Percentiles rank a stretch among this genome's conserved stretches.
Conservation (phyloP, 164 flowering plant species). For the Chimonanthus praecox region DNA sequence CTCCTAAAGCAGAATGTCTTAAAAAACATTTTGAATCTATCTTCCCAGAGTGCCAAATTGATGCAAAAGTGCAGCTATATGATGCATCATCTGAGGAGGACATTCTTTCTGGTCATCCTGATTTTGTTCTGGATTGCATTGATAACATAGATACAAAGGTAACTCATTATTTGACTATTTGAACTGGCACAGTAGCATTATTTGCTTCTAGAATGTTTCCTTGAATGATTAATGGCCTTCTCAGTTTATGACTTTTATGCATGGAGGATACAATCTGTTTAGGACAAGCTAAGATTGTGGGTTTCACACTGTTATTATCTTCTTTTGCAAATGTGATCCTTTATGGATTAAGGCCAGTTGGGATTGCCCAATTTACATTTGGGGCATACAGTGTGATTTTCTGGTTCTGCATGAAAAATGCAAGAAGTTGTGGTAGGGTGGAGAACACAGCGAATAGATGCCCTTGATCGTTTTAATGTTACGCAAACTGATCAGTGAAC, state of each 20-base stretch:
- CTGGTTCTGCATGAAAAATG: no score
- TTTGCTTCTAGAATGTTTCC: not conserved
- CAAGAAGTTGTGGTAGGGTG: not conserved
- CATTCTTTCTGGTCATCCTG: conserved; percentile 87
- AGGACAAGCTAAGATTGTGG: no score
- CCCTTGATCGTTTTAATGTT: not conserved
- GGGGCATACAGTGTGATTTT: no score
- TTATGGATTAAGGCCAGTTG: no score
- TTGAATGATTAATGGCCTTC: not conserved
- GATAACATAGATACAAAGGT: conserved; percentile 99
- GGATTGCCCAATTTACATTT: no score
- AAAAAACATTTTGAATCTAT: conserved; percentile 83
- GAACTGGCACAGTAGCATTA: not conserved
- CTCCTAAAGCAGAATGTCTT: conserved; percentile 84
- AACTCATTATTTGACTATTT: conserved; percentile 1
- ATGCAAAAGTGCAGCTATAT: conserved; percentile 74
- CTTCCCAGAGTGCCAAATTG: conserved; percentile 86
- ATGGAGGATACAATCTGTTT: no score
- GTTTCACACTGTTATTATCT: no score
- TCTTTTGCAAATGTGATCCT: no score
- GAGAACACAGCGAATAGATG: not conserved
- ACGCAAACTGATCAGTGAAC: not conserved
- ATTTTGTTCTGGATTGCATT: conserved; percentile 96
- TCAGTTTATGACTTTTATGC: no score
- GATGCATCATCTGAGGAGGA: conserved; percentile 90